Conservation (phyloP, 495 filamentous ascomycete species). For the Neurospora tetraspora region DNA sequence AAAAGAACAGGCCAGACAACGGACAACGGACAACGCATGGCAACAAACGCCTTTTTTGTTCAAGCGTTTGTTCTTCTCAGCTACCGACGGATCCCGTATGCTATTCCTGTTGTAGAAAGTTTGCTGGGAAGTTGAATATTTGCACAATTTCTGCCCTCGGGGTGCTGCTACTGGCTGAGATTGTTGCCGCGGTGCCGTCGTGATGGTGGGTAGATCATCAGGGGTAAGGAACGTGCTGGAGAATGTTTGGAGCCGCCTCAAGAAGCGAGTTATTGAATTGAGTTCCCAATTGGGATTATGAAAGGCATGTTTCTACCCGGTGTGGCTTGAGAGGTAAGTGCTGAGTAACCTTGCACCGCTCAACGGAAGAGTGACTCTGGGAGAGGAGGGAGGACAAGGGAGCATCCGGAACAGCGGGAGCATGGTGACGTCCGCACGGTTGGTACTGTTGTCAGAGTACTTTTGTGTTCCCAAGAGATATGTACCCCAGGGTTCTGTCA, state of each 20-base stretch:
- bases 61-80: not conserved
- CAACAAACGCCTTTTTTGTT: not conserved
- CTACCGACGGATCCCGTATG: not conserved
- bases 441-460: not conserved
- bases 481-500: not conserved
- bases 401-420: not conserved
- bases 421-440: not conserved
- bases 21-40: not conserved
- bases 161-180: not conserved
- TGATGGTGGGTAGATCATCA: not conserved
- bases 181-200: not conserved
- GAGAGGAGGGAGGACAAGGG: not conserved
- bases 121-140: not conserved
- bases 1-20: not conserved
- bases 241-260: not conserved
- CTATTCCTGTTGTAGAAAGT: not conserved
- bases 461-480: not conserved
- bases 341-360: not conserved
- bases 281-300: not conserved
- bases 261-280: not conserved
- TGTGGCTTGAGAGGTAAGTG: not conserved
- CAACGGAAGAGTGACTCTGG: not conserved
- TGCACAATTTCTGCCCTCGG: not conserved
- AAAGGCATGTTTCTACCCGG: not conserved
- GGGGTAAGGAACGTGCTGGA: not conserved